Evolutionary conservation across 306 rosid species (phyloP), one percentile per base, ranked within the genome.

Genomic region (Lablab purpureus): DNA sequence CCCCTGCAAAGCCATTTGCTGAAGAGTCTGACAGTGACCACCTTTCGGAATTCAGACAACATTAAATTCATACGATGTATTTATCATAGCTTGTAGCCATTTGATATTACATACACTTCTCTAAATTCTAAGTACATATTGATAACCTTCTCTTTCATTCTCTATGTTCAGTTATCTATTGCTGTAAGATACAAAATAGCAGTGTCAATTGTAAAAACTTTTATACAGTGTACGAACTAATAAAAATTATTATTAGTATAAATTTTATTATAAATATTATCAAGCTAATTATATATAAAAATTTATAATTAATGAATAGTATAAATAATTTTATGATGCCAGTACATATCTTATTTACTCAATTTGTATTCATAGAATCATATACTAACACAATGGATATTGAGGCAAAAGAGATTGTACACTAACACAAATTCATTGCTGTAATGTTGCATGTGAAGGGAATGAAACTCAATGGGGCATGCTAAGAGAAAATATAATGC

Each of bases 31-130:
- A 67, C 18, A 59, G 1, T 66, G 69, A 81, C 25, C 40, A 28
- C 46, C 32, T 18, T 34, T 36, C 17, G n/a, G 69, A 63, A 47
- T 45, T 84, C 77, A 27, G 64, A 60, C 55, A 41, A 30, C 40
- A 10, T 70, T 67, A 58, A 23, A 71, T 71, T 76, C 46, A 40
- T 79, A 19, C 30, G 73, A 19, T 76, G 59, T 71, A 79, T 65
- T 79, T 80, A 60, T 62, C 37, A 64, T 69, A 58, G 78, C 51
- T 59, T 75, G 40, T 68, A 75, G 45, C 22, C 12, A 67, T 59
- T 76, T 71, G 66, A 21, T 58, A 67, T 67, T 83, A 32, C 1
- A 56, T 25, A n/a, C 74, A 47, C 54, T 60, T 55, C 51, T 49
- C 43, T 43, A 23, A 52, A 66, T 71, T 80, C 40, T 18, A n/a